Base-by-base conservation (phyloP, 2,329 filamentous ascomycete genomes). In the Phoma sp. region DNA sequence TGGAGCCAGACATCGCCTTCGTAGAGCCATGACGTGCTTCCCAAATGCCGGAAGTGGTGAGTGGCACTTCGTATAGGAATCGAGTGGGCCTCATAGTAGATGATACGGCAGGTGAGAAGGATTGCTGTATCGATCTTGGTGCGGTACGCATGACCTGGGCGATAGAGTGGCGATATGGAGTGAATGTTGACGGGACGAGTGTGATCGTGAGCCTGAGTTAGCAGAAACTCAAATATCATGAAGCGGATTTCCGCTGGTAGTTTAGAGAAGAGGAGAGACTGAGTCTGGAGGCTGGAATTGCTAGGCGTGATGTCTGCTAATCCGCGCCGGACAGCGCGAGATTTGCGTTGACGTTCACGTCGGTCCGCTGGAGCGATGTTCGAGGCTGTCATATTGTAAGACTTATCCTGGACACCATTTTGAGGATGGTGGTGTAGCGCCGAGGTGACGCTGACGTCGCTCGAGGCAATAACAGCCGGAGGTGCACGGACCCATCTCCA, bases 51-150 rank as follows among this genome's bases (percentile, higher is more conserved):
- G 40, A 64, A 44, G 35, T 70, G 65, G 41, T 72, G 68, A 0
- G 71, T 73, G 0, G 69, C 49, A 37, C 67, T 69, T 19, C 59
- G 55, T 4, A 76, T 35, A 2, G 76, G 75, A 2, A 78, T 70
- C 3, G 69, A 52, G 4, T 66, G 68, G 0, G 76, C 72, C 54
- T 79, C 77, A 19, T 57, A 62, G 58, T 78, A 79, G 24, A 76
- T 58, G 2, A 70, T 62, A 6, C 75, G 72, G 43, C 76, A 79
- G 6, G 76, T 77, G 19, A 58, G 67, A 0, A 79, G 69, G 15
- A 79, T 65, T 4, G 61, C 25, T 4, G 65, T 74, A 39, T 72
- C 49, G 19, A 62, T 57, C 2, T 33, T 45, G n/a, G 73, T 55
- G 44, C 66, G 65, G 45, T 71, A 58, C 2, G 70, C 68, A 56